Base-by-base conservation (phyloP, 768 basidiomycete species). In the Scleroderma citrinum region DNA sequence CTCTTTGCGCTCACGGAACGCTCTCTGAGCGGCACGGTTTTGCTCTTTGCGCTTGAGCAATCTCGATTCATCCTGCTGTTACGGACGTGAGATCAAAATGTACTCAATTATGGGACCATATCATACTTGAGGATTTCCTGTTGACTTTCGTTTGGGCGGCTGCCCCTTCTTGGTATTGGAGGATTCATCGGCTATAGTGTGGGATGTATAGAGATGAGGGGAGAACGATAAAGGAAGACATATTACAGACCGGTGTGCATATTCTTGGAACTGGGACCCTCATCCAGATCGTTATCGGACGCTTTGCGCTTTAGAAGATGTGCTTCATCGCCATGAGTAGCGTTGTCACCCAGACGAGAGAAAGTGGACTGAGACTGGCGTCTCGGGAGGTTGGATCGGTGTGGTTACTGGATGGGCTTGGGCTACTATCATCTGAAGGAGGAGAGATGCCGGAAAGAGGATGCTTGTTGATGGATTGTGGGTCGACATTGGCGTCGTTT, bases 1-100 rank as follows among this genome's bases (percentile, higher is more conserved):
- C 71, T 99, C 95, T 69, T 97, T 94, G 53, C 95, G 79, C 68
- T 98, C 96, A 48, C 95, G 76, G 74, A 99, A 99, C 1, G 95
- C 95, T 46, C 95, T 83, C 68, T 99, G 96, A 7, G 95, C 95
- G 3, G 93, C 92, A 48, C 95, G 77, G 59, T 99, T 99, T 70
- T 98, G 95, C 59, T 97, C 90, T 71, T 98, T 98, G 54, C 95
- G 83, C 63, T 95, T 94, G 55, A 88, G 53, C 5, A 92, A 68
- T 20, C 88, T 79, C 5, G 75, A 67, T 59, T 91, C 89, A 56
- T 93, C 90, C 69, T 88, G 54, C 43, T 50, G 41, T 31, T 39
- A 38, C 16, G 29, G 8, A 37, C 47, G 39, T 12, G 41, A 47
- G 38, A 49, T 24, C 31, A 56, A 54, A 20, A 29, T 30, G 10